Evolutionary conservation across 352 stramenopile species (phyloP).

Genomic region (Globisporangium spiculum): DNA sequence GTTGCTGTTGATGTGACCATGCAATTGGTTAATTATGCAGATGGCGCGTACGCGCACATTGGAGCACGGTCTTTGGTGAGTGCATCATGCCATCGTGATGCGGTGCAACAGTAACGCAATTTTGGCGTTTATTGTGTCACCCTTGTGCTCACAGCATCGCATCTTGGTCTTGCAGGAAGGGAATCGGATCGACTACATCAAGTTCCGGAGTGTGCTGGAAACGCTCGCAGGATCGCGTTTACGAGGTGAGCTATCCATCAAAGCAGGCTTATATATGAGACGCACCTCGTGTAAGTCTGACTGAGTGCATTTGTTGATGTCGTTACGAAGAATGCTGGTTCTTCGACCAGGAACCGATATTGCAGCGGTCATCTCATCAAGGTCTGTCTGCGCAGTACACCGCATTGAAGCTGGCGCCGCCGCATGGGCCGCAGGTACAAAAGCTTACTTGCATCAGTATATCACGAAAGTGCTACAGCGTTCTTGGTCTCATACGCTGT

Average conservation of each 20-base stretch:
- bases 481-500: not conserved
- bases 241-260: constrained; percentile 30
- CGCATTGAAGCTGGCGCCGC: constrained; percentile 65
- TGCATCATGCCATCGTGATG: not conserved
- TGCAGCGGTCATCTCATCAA: constrained; percentile 35
- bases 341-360: constrained; percentile 75
- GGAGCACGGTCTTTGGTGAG: constrained; percentile 48
- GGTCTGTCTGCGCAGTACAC: constrained; percentile 47
- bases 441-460: not conserved
- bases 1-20: not conserved
- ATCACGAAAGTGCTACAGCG: not conserved
- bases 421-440: constrained; percentile 66
- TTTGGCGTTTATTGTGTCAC: not conserved
- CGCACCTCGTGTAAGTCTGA: not conserved
- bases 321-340: constrained; percentile 78
- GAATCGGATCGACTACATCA: constrained; percentile 67
- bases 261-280: not conserved
- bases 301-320: not conserved
- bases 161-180: constrained; percentile 23
- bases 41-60: constrained; percentile 71
- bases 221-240: constrained; percentile 37
- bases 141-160: not conserved
- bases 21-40: constrained; percentile 24
- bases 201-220: constrained; percentile 63
- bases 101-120: not conserved